These are phyloP conservation scores for Boletus semigastroideus DNA, from an alignment of 1,284 basidiomycete genomes.

Conservation along the genomic window DNA sequence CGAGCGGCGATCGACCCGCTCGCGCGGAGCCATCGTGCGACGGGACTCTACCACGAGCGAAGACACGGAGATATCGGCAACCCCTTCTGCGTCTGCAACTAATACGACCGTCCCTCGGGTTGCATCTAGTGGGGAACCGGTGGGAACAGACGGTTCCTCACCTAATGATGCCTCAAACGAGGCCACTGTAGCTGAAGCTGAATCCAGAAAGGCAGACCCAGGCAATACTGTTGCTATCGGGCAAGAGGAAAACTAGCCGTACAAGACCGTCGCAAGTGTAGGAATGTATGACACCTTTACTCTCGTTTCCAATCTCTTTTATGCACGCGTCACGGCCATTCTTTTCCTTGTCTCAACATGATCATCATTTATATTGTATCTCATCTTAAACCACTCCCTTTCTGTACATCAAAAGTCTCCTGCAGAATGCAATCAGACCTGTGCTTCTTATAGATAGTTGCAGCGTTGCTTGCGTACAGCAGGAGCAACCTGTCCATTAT, in stretches of 20 bases:
- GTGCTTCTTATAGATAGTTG: background rate
- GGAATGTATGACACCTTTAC: background rate
- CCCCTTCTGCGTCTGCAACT: constrained; percentile 32
- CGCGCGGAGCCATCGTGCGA: constrained; percentile 38
- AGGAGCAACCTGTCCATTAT: too few species aligned
- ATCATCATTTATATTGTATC: constrained; percentile 19
- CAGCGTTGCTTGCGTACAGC: background rate
- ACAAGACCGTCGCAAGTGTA: background rate
- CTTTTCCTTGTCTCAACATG: background rate
- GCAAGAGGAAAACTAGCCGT: constrained; percentile 5
- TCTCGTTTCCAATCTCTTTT: constrained; percentile 8
- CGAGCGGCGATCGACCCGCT: constrained; percentile 48
- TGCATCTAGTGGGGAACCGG: constrained; percentile 17
- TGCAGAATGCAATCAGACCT: constrained; percentile 3
- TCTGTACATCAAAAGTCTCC: constrained; percentile 18
- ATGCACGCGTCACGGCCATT: constrained; percentile 3
- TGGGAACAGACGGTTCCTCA: constrained; percentile 17
- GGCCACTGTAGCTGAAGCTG: background rate
- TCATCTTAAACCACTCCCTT: background rate
- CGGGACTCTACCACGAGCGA: constrained; percentile 44
- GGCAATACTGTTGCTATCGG: background rate
- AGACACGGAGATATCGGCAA: constrained; percentile 33
- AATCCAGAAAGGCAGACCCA: constrained; percentile 4
- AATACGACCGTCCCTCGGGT: constrained; percentile 12
- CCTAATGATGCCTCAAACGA: constrained; percentile 7